phyloP scores from a whole-genome alignment of 2,329 filamentous ascomycete genomes.

The Aspergillus sp. region DNA sequence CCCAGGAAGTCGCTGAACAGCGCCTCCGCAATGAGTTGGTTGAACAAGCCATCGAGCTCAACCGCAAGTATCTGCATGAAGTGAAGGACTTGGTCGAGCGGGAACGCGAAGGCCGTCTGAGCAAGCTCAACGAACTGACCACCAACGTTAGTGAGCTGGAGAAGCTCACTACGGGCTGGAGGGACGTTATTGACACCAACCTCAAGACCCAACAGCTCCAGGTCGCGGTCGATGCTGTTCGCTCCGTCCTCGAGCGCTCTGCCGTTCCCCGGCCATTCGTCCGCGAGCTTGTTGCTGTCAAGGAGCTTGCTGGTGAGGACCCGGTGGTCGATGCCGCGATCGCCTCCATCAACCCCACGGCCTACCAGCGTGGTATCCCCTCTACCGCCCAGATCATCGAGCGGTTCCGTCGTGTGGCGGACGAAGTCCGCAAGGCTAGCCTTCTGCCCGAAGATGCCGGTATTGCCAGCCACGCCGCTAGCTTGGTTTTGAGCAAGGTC shows the following conservation, averaged over 20 bases:
- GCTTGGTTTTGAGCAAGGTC: constrained; percentile 84
- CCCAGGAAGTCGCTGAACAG: constrained; percentile 77
- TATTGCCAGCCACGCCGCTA: constrained; percentile 89
- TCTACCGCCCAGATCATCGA: constrained; percentile 85
- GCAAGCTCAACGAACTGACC: constrained; percentile 79
- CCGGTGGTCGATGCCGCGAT: constrained; percentile 89
- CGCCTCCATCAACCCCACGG: constrained; percentile 88
- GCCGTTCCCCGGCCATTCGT: constrained; percentile 80
- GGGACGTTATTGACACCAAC: constrained; percentile 83
- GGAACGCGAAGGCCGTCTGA: constrained; percentile 82
- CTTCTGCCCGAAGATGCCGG: constrained; percentile 91
- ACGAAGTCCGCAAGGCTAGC: constrained; percentile 90
- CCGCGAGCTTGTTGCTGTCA: constrained; percentile 87
- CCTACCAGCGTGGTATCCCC: constrained; percentile 89
- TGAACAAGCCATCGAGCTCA: constrained; percentile 85
- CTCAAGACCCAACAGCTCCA: constrained; percentile 94
- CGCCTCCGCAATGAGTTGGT: constrained; percentile 80
- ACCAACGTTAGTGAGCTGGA: constrained; percentile 79
- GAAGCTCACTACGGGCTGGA: constrained; percentile 84
- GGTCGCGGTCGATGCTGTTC: constrained; percentile 90
- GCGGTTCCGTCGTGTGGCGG: constrained; percentile 88
- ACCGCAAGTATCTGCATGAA: constrained; percentile 77
- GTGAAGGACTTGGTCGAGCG: constrained; percentile 80
- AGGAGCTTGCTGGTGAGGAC: constrained; percentile 83
- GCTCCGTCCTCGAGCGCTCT: constrained; percentile 74